A percentile compares a stretch with the other conserved stretches of the same genome.
phyloP scores from a whole-genome alignment of 1,139 yeast genomes.

The Hansenula lynferdii region DNA sequence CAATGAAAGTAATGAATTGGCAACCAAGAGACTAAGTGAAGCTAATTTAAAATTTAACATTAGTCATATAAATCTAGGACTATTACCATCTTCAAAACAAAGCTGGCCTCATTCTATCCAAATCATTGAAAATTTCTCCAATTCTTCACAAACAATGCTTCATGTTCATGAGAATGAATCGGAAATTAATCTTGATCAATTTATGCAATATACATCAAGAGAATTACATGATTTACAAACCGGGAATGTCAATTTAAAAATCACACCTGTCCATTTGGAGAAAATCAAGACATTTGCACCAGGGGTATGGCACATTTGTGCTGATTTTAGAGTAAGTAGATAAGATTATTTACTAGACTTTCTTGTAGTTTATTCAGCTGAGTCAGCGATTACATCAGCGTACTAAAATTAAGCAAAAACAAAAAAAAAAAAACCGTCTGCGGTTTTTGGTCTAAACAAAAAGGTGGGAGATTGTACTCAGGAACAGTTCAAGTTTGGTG shows the following conservation, averaged over 20 bases:
- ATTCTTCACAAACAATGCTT: too few relatives aligned
- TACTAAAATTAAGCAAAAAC: not conserved
- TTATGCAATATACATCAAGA: conserved; percentile 22
- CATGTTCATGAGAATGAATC: conserved; percentile 82
- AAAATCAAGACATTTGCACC: conserved; percentile 85
- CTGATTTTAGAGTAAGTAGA: conserved; percentile 35
- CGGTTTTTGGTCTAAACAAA: not conserved
- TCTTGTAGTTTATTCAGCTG: too few relatives aligned
- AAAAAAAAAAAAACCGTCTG: not conserved
- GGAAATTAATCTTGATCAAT: conserved; percentile 33
- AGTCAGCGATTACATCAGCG: not conserved
- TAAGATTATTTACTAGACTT: too few relatives aligned
- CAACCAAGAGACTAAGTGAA: conserved; percentile 35
- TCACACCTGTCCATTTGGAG: conserved; percentile 29
- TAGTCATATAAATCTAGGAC: conserved; percentile 71
- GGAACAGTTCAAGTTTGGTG: too few relatives aligned
- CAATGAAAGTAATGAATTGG: conserved; percentile 56
- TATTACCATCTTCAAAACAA: conserved; percentile 62
- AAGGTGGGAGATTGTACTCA: not conserved
- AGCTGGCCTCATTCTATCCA: conserved; percentile 59
- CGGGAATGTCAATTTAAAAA: not conserved
- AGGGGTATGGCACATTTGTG: conserved; percentile 74
- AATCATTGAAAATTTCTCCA: conserved; percentile 61
- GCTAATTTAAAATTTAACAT: conserved; percentile 22
- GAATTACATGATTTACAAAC: conserved; percentile 7